phyloP scores from a whole-genome alignment of 176 grass and related monocot genomes.

The Phoenix roebelenii region DNA sequence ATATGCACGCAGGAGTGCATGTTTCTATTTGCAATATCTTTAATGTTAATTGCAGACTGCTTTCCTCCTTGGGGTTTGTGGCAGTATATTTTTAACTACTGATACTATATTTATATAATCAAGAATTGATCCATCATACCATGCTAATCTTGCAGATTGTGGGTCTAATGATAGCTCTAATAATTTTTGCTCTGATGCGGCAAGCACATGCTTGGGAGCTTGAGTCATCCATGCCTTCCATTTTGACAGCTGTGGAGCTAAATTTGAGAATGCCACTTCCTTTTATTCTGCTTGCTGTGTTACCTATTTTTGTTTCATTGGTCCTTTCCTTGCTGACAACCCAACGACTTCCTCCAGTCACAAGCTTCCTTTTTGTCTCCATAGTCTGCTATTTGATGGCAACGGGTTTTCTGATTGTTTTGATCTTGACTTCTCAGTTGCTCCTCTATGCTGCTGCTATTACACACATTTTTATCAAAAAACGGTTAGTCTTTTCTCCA shows the following conservation, averaged over 20 bases:
- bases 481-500: conserved; percentile 39
- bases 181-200: conserved; percentile 80
- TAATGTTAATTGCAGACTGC: no score
- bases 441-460: conserved; percentile 51
- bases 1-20: no score
- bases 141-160: conserved; percentile 50
- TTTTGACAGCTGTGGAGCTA: conserved; percentile 68
- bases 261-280: conserved; percentile 62
- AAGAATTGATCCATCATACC: no score
- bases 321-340: conserved; percentile 30
- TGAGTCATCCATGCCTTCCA: conserved; percentile 72
- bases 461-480: conserved; percentile 73
- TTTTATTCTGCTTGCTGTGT: conserved; percentile 48
- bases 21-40: no score
- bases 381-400: conserved; percentile 70
- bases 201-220: conserved; percentile 77
- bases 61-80: no score
- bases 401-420: conserved; percentile 67
- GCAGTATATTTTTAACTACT: no score
- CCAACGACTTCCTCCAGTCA: conserved; percentile 38
- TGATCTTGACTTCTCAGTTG: conserved; percentile 62
- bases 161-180: conserved; percentile 73
- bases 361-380: conserved; percentile 54
- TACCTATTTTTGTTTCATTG: conserved; percentile 53
- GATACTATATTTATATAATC: no score